Conservation (phyloP, 2,329 filamentous ascomycete genomes). For the Endocalyx cinctus region DNA sequence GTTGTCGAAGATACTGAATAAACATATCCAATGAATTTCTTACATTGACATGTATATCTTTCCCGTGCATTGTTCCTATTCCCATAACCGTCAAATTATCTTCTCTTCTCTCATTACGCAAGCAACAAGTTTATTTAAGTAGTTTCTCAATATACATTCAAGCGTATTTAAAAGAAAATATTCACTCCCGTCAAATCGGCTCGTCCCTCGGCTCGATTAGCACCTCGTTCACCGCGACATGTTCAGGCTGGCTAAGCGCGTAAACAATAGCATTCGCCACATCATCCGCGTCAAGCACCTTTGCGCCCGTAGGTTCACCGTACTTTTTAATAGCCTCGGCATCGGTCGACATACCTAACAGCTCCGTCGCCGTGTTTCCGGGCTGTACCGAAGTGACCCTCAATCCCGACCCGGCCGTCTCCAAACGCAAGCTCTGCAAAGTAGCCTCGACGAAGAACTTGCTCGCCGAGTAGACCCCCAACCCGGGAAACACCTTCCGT, state of each 20-base stretch:
- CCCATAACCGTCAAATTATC: no score
- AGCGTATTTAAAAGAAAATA: no score
- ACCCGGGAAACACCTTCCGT: slow-evolving; percentile 74
- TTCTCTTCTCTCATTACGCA: no score
- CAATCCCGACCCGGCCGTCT: slow-evolving; percentile 70
- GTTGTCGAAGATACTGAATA: no score
- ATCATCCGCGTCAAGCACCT: slow-evolving; percentile 69
- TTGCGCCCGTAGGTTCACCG: slow-evolving; percentile 68
- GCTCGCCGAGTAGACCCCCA: slow-evolving; percentile 77
- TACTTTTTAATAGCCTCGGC: slow-evolving; percentile 73
- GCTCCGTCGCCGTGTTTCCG: slow-evolving; percentile 69
- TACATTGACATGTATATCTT: no score
- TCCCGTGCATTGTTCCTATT: no score
- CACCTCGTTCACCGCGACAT: slow-evolving; percentile 77
- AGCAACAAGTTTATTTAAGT: no score
- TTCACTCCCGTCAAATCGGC: slow-evolving; percentile 51
- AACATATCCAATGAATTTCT: no score
- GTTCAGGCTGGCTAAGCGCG: slow-evolving; percentile 67
- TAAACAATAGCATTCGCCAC: slow-evolving; percentile 70
- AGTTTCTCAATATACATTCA: neutral
- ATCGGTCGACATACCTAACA: slow-evolving; percentile 72
- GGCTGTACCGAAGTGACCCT: slow-evolving; percentile 73
- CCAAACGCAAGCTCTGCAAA: slow-evolving; percentile 67
- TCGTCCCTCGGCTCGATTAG: slow-evolving; percentile 74
- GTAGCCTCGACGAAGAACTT: slow-evolving; percentile 85